Conservation (phyloP, 177 flowering plant species). For the Vitis hybrid region DNA sequence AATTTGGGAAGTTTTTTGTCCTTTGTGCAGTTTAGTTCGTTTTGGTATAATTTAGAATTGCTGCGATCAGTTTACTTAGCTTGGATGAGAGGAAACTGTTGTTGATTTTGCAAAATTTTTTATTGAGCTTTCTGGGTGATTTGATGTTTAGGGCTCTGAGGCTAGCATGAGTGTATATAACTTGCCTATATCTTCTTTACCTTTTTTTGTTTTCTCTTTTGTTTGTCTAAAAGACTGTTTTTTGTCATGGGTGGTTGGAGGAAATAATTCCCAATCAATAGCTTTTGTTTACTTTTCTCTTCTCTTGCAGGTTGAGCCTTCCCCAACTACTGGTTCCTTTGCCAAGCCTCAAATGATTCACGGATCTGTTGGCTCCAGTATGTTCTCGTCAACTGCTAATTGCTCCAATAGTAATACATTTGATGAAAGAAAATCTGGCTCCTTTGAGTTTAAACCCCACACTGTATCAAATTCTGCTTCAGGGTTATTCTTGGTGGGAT, state of each 20-base stretch:
- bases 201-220: not conserved
- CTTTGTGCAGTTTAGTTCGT: not conserved
- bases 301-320: constrained; percentile 83
- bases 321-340: constrained; percentile 95
- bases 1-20: not conserved
- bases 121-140: not conserved
- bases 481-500: constrained; percentile 27
- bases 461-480: constrained; percentile 26
- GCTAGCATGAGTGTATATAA: not conserved
- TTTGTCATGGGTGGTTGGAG: not conserved
- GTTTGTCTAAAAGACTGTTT: not conserved
- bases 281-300: constrained; percentile 4
- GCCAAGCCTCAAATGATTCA: constrained; percentile 46
- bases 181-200: not conserved
- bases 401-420: constrained; percentile 27
- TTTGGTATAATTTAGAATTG: not conserved
- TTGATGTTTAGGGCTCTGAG: not conserved
- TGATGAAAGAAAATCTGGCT: constrained; percentile 41
- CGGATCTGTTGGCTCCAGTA: constrained; percentile 30
- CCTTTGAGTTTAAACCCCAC: constrained; percentile 75
- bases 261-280: constrained; percentile 3
- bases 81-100: not conserved
- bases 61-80: not conserved
- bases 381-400: constrained; percentile 32
- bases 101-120: not conserved